Percentiles rank a stretch among this genome's conserved stretches.
phyloP scores from a whole-genome alignment of 495 filamentous ascomycete genomes.

The Aspergillus affinis region DNA sequence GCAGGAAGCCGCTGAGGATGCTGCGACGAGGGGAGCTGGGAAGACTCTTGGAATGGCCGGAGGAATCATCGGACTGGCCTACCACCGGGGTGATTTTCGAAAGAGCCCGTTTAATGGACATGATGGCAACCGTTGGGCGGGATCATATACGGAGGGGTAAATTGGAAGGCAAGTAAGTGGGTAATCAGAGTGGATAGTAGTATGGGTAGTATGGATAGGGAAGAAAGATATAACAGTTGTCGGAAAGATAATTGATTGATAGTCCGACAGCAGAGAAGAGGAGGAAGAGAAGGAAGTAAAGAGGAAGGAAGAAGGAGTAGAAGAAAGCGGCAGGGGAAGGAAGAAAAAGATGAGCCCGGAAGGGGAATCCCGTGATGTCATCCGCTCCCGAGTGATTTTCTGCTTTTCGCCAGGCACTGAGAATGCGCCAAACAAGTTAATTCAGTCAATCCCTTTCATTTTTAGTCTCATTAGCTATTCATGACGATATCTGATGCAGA shows the following conservation, averaged over 20 bases:
- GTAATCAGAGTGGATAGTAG: background rate
- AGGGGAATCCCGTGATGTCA: constrained; percentile 9
- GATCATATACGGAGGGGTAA: constrained; percentile 3
- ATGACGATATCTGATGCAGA: background rate
- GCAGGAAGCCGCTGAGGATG: constrained; percentile 41
- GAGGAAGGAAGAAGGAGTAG: constrained; percentile 1
- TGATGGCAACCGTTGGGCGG: constrained; percentile 18
- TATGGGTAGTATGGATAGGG: no score
- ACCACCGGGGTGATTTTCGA: constrained; percentile 39
- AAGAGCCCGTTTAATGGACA: constrained; percentile 49
- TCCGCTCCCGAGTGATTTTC: constrained; percentile 2
- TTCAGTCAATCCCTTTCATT: no score
- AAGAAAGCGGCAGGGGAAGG: constrained; percentile 2
- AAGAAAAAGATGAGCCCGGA: background rate
- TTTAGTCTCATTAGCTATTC: background rate
- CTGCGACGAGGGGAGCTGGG: constrained; percentile 39
- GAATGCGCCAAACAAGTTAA: no score
- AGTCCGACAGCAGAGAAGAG: background rate
- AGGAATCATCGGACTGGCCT: constrained; percentile 24
- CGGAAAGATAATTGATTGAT: background rate
- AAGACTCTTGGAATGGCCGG: constrained; percentile 17
- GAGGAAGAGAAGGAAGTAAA: constrained; percentile 9
- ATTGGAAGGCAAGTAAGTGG: background rate
- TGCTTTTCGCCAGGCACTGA: no score
- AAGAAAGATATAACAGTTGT: background rate